Evolutionary conservation across 2,329 filamentous ascomycete species (phyloP), one percentile per base, ranked within the genome.

Genomic region (Diatrype stigma): DNA sequence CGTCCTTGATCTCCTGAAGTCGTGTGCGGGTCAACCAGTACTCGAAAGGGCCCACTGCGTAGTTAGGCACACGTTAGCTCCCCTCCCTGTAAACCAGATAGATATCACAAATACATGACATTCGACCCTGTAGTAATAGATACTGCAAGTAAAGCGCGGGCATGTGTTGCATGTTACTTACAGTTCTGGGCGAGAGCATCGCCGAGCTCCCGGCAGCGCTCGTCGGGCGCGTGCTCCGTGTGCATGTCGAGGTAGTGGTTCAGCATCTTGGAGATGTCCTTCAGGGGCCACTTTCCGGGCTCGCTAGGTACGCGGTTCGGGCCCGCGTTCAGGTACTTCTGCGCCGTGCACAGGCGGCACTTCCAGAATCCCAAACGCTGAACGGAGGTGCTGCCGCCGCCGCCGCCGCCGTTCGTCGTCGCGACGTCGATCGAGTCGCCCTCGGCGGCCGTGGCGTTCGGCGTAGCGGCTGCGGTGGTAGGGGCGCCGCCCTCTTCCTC

Each of bases 231-330:
- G 55, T 77, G 73, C 64, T 77, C 74, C 2, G 61, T 63, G 56
- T 77, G 74, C 67, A 76, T 69, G 46, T 74, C 72, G 10, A 73
- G 70, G 54, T 70, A 75, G 58, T 77, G 74, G 21, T 73, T 73
- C 47, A 76, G 67, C 62, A 76, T 61, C 66, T 76, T 76, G 37
- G 69, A 70, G 42, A 75, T 67, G 50, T 76, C 73, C 56, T 71
- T 72, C 12, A 77, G 64, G 2, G 73, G 72, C 73, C 73, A 76
- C 55, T 74, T 75, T 58, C 70, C 72, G 28, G 74, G 73, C 45
- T 67, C 70, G 46, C 68, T 71, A 21, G 74, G 74, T 47, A 71
- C 67, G 47, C 73, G 68, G 38, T 67, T 70, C 5, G 62, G 56
- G 2, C 70, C 70, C 0, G 73, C 70, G n/a, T 68, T 62, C 16